Evolutionary conservation across 2,329 filamentous ascomycete genomes (phyloP).

Genomic region (Ophiocordyceps australis): DNA sequence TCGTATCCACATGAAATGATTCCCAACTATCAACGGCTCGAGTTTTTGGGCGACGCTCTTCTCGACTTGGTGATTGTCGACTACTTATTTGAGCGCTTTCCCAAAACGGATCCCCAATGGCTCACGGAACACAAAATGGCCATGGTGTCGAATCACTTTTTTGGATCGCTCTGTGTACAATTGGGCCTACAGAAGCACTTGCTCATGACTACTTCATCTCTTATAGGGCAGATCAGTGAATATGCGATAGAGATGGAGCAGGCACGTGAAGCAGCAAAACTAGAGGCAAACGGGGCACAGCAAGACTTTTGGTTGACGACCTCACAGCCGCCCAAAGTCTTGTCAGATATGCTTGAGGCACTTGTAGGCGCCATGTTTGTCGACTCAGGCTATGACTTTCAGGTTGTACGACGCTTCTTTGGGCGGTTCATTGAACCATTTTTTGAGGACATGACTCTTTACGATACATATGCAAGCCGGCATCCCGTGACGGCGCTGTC

Average conservation of each 20-base stretch:
- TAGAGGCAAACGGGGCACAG: conserved; percentile 13
- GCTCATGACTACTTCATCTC: conserved; percentile 26
- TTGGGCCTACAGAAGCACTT: conserved; percentile 65
- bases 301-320: conserved; percentile 52
- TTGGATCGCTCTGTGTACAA: conserved; percentile 63
- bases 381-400: conserved; percentile 66
- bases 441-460: conserved; percentile 73
- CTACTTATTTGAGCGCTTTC: conserved; percentile 60
- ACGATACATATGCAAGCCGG: conserved; percentile 72
- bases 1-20: conserved; percentile 71
- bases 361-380: conserved; percentile 85
- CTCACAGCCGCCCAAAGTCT: conserved; percentile 48
- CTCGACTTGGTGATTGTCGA: conserved; percentile 76
- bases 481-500: conserved; percentile 66
- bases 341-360: conserved; percentile 78
- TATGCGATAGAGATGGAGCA: conserved; percentile 41
- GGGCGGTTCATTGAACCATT: conserved; percentile 52
- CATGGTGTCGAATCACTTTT: conserved; percentile 95
- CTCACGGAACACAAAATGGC: conserved; percentile 97
- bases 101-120: conserved; percentile 80
- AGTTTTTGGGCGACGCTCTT: conserved; percentile 80
- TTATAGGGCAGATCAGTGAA: conserved; percentile 25
- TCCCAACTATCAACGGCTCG: conserved; percentile 76
- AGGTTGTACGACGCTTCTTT: conserved; percentile 61
- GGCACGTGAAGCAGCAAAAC: conserved; percentile 18